Conservation (phyloP, 352 stramenopile species). For the Phytophthora sp. region DNA sequence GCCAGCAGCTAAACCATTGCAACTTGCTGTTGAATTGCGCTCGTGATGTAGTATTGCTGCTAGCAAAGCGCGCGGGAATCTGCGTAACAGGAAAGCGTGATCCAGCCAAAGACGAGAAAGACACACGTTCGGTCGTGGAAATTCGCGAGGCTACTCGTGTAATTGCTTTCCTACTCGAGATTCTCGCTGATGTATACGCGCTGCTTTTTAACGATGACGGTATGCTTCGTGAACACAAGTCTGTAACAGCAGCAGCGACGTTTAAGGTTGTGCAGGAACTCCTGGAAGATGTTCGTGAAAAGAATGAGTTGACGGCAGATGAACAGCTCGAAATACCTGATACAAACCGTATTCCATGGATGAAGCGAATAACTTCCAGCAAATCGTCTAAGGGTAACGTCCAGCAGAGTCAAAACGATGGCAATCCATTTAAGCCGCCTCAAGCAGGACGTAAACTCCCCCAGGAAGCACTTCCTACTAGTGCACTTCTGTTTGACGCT, state of each 20-base stretch:
- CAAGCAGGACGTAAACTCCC: background rate
- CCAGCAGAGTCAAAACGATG: background rate
- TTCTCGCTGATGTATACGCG: constrained; percentile 51
- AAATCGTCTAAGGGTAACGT: background rate
- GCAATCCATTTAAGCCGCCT: background rate
- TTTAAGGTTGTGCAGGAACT: constrained; percentile 44
- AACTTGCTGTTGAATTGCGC: constrained; percentile 38
- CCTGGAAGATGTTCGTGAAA: constrained; percentile 44
- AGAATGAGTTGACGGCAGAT: constrained; percentile 30
- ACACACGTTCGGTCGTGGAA: constrained; percentile 58
- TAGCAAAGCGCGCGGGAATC: constrained; percentile 69
- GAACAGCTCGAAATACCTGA: background rate
- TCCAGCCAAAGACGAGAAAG: constrained; percentile 43
- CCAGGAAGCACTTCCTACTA: constrained; percentile 19
- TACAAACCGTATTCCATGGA: constrained; percentile 40
- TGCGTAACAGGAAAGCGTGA: constrained; percentile 72
- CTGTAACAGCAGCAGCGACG: constrained; percentile 7
- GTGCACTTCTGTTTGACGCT: constrained; percentile 51
- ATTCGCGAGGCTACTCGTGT: constrained; percentile 15
- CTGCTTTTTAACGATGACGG: constrained; percentile 27
- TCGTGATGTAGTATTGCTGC: constrained; percentile 46
- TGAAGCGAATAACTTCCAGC: constrained; percentile 10
- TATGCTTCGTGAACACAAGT: constrained; percentile 18
- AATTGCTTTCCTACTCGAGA: constrained; percentile 18
- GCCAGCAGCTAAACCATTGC: constrained; percentile 15